Evolutionary conservation across 2,329 filamentous ascomycete genomes (phyloP), one percentile per base, ranked within the genome.

Genomic region (Metarhizium anisopliae): DNA sequence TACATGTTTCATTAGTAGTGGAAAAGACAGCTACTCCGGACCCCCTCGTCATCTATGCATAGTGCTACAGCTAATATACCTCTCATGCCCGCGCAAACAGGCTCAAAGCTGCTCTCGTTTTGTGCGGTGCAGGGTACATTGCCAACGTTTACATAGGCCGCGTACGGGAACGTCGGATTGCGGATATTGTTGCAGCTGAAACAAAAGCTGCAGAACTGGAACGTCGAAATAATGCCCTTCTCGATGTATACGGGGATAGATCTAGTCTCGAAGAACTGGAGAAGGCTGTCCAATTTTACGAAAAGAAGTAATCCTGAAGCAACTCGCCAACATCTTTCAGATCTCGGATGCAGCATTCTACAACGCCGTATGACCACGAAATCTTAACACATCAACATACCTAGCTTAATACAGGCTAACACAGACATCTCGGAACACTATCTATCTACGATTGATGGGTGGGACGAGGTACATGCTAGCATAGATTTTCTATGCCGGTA

Each of bases 231-330:
- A 69, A 72, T 20, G 67, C 75, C 55, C 66, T 80, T 59, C 68
- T 78, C 66, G 72, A 79, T 40, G 72, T 77, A 56, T 80, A 80
- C 57, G 76, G 77, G 50, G 76, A 77, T 58, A 71, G 77, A 14
- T 73, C 73, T 32, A 79, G 72, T 59, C 67, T 80, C 4, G 72
- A 74, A 30, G 74, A 74, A 59, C 67, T 80, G 36, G 75, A 80
- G 62, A 73, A 70, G 50, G 77, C 77, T 2, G 69, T 80, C 53
- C 66, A 71, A 53, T 71, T 71, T 30, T 80, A 80, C 62, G 75
- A 76, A 61, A 67, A 66, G 58, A 66, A 66, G 51, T 16, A 25
- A 59, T 6, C 7, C 6, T 20, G 6, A 45, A 7, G 16, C 6
- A 20, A 1, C 42, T 45, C 42, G 38, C 14, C 38, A 16, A 16